Evolutionary conservation across 2,329 filamentous ascomycete species (phyloP), one percentile per base, ranked within the genome.

Genomic region (Fusarium setosum): DNA sequence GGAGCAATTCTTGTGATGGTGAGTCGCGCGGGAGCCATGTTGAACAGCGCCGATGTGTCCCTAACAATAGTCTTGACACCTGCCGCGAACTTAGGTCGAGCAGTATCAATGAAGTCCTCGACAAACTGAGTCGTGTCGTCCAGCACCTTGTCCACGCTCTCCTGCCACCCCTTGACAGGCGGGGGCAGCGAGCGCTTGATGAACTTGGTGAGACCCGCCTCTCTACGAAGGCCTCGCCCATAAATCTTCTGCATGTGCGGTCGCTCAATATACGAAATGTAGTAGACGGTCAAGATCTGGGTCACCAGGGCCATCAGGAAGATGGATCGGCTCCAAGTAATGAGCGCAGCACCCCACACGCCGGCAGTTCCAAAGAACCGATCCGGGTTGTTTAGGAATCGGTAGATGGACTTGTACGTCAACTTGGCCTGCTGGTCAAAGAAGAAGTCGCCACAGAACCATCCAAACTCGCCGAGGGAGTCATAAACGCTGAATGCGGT

Each of bases 361-460:
- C 94, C 96, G 17, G 95, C 95, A 6, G 96, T 90, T 24, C 96
- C 96, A 66, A 99, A 90, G 35, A 98, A 90, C 56, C 95, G 91
- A 78, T 99, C 96, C 0, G 96, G 96, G 74, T 98, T 99, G 81
- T 99, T 99, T 68, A 99, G 84, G 80, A 97, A 99, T 45, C 96
- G 93, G 78, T 99, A 99, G 72, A 99, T 99, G 63, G 95, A 96
- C 69, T 92, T 94, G 79, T 99, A 99, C 1, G 93, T 98, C 63
- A 98, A 84, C 79, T 96, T 97, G 12, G 91, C 90, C 11, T 90
- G 88, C 42, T 93, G 91, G 63, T 97, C 93, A 75, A 96, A 97
- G 84, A 99, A 98, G 83, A 98, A 99, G 76, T 99, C 96, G 17
- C 96, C 96, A 74, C 94, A 98, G 83, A 98, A 98, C 95, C 95